Conservation (phyloP, 495 filamentous ascomycete genomes). For the Penicillium antarcticum region DNA sequence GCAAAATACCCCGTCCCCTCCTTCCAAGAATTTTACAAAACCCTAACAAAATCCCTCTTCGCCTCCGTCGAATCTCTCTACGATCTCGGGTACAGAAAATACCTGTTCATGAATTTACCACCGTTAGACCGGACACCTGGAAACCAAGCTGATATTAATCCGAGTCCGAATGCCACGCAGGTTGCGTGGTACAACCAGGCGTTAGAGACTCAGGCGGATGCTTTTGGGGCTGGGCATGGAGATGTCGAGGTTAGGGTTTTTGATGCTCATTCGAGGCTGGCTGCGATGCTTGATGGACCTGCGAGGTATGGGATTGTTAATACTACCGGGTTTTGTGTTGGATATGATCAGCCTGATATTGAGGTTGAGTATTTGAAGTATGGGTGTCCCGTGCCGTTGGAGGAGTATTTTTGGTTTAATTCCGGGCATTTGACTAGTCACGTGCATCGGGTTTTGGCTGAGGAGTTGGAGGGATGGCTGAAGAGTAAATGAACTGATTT, state of each 20-base stretch:
- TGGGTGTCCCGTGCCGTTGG: conserved; percentile 43
- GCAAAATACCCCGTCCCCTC: conserved; percentile 35
- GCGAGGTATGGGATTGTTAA: conserved; percentile 43
- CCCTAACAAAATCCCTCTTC: conserved; percentile 37
- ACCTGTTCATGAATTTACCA: conserved; percentile 50
- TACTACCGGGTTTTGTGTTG: conserved; percentile 46
- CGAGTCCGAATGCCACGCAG: conserved; percentile 46
- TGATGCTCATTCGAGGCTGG: conserved; percentile 42
- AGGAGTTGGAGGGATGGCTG: conserved; percentile 25
- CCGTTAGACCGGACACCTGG: conserved; percentile 45
- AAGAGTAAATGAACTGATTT: not conserved
- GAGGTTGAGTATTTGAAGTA: conserved; percentile 38
- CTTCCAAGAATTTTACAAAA: conserved; percentile 38
- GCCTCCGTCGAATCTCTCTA: conserved; percentile 35
- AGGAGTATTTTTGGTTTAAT: conserved; percentile 53
- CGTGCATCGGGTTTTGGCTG: conserved; percentile 38
- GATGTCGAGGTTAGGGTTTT: conserved; percentile 41
- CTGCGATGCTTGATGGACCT: conserved; percentile 41
- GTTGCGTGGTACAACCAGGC: conserved; percentile 38
- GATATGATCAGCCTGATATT: conserved; percentile 49
- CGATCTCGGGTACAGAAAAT: conserved; percentile 41
- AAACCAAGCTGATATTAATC: conserved; percentile 26
- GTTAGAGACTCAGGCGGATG: conserved; percentile 23
- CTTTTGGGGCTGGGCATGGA: conserved; percentile 16
- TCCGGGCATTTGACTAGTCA: conserved; percentile 48